A percentile compares a stretch with the other conserved stretches of the same genome.
These are phyloP conservation scores for Azolla pinnata DNA, from an alignment of 75 land plant species.

Conservation along the genomic window DNA sequence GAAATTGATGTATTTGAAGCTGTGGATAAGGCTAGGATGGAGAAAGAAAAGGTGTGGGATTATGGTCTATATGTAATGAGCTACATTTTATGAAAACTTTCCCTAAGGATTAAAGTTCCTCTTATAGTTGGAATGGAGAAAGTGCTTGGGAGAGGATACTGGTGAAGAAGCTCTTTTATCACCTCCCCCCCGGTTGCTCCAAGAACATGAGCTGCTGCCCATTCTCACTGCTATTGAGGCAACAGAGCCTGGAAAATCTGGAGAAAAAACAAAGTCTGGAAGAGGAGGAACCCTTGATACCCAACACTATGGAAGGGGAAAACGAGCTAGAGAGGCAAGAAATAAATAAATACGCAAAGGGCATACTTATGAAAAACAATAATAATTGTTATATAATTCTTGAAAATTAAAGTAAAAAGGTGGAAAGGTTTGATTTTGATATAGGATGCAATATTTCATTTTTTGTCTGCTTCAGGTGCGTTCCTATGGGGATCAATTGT, in stretches of 20 bases:
- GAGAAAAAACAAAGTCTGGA: conserved; percentile 39
- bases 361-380: too few relatives aligned
- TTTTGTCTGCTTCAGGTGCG: conserved; percentile 53
- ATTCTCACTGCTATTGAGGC: conserved; percentile 54
- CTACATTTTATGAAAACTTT: too few relatives aligned
- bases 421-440: too few relatives aligned
- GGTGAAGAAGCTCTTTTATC: conserved; percentile 23
- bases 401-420: too few relatives aligned
- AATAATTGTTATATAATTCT: too few relatives aligned
- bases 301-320: conserved; percentile 92
- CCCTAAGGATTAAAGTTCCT: too few relatives aligned
- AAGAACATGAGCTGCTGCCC: conserved; percentile 63
- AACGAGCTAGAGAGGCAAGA: conserved; percentile 97
- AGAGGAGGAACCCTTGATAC: conserved; percentile 45
- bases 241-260: conserved; percentile 33
- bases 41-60: conserved; percentile 60
- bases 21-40: conserved; percentile 61
- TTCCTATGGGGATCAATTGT: conserved; percentile 85
- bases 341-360: too few relatives aligned
- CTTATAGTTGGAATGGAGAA: conserved; percentile 61
- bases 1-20: conserved; percentile 95
- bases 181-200: conserved; percentile 72
- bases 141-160: conserved; percentile 15
- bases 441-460: too few relatives aligned
- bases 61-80: background rate